Conservation (phyloP, 352 stramenopile genomes). For the Phytophthora multivora region DNA sequence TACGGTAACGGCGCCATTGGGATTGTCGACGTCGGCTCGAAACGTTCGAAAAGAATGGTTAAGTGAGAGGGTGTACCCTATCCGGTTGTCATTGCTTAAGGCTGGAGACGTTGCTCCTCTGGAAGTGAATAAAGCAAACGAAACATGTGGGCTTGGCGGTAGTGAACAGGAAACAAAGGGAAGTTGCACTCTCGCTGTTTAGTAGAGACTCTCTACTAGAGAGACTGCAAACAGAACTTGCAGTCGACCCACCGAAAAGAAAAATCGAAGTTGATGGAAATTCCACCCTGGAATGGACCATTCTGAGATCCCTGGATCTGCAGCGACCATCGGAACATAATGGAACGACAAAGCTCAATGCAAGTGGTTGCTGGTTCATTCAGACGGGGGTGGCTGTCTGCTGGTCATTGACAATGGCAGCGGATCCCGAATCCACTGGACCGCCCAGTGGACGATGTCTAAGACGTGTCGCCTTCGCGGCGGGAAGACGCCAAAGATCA, state of each 20-base stretch:
- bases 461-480: no score
- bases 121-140: not conserved
- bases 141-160: not conserved
- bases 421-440: no score
- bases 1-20: not conserved
- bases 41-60: not conserved
- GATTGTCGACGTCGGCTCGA: not conserved
- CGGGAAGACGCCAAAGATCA: slow-evolving; percentile 6
- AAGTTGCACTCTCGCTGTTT: no score
- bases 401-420: no score
- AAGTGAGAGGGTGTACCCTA: no score
- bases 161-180: not conserved
- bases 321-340: not conserved
- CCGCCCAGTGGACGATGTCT: no score
- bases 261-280: slow-evolving; percentile 6
- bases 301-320: slow-evolving; percentile 1
- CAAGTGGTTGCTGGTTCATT: no score
- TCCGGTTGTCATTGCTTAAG: not conserved
- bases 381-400: no score
- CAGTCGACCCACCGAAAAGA: slow-evolving; percentile 4
- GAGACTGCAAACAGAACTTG: not conserved
- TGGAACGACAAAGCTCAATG: no score
- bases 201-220: no score
- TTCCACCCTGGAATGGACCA: not conserved
- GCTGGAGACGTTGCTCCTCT: not conserved